Conservation (phyloP, 2,329 filamentous ascomycete species). For the Zasmidium citrigriseum region DNA sequence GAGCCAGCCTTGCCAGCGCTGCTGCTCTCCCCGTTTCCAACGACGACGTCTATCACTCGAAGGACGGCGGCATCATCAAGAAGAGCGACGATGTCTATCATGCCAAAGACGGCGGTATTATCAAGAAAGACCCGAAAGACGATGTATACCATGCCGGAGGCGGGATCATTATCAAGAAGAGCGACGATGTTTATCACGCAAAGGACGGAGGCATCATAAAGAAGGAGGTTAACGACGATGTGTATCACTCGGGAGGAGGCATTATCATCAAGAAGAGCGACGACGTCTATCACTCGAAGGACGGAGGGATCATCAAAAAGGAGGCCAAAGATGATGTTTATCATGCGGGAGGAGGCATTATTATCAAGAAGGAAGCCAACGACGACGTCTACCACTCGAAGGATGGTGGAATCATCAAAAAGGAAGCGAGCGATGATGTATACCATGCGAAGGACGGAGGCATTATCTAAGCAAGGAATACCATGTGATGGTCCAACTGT, state of each 20-base stretch:
- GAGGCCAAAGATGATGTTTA: not conserved
- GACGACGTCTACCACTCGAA: not conserved
- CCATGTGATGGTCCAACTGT: no score
- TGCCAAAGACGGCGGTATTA: not conserved
- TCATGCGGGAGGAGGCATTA: not conserved
- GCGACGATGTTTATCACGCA: not conserved
- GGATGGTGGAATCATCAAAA: not conserved
- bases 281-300: not conserved
- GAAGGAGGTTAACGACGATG: not conserved
- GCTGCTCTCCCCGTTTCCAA: not conserved
- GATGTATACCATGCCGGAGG: not conserved
- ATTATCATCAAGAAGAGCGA: not conserved
- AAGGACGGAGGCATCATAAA: no score
- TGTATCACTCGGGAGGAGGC: not conserved
- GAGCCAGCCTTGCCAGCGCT: not conserved
- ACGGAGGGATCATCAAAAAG: not conserved
- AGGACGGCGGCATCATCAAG: not conserved
- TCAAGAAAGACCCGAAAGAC: not conserved
- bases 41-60: not conserved
- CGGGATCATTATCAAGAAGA: not conserved
- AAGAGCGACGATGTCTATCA: not conserved
- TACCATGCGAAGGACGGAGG: not conserved
- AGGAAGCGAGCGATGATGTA: not conserved
- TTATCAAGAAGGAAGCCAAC: not conserved
- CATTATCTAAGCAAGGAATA: no score